Evolutionary conservation across 148 eudicot genomes (phyloP).

Genomic region (Fagopyrum homotropicum): DNA sequence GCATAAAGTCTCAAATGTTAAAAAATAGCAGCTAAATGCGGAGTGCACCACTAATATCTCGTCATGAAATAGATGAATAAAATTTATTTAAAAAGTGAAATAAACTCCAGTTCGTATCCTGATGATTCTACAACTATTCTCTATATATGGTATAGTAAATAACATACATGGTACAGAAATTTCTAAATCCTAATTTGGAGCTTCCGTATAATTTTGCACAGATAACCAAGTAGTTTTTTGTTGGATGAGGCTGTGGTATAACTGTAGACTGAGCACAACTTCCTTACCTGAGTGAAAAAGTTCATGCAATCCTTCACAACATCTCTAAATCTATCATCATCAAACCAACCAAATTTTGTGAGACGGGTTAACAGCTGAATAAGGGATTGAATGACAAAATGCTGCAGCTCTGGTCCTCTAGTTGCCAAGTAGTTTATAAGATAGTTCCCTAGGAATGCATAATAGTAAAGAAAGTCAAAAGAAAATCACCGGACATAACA

Average conservation of each 20-base stretch:
- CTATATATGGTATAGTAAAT: neutral
- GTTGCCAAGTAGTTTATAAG: slow-evolving; percentile 72
- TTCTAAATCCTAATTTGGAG: neutral
- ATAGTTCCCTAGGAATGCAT: slow-evolving; percentile 62
- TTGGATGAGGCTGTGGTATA: neutral
- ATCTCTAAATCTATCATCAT: slow-evolving; percentile 75
- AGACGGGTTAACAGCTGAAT: slow-evolving; percentile 80
- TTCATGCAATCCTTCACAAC: slow-evolving; percentile 60
- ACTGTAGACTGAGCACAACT: neutral
- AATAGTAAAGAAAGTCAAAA: slow-evolving; percentile 13
- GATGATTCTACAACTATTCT: neutral
- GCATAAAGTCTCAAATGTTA: neutral
- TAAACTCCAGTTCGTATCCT: neutral
- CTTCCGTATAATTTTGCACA: neutral
- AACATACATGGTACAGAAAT: neutral
- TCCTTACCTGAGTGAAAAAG: slow-evolving; percentile 71
- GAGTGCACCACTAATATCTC: neutral
- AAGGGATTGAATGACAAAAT: slow-evolving; percentile 69
- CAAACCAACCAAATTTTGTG: slow-evolving; percentile 87
- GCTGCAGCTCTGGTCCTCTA: slow-evolving; percentile 80
- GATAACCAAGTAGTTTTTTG: neutral
- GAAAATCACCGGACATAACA: neutral
- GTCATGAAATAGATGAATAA: neutral
- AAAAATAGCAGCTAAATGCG: neutral
- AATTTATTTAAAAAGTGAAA: neutral